Base-by-base conservation (phyloP, 352 stramenopile species). In the Pythium insidiosum region DNA sequence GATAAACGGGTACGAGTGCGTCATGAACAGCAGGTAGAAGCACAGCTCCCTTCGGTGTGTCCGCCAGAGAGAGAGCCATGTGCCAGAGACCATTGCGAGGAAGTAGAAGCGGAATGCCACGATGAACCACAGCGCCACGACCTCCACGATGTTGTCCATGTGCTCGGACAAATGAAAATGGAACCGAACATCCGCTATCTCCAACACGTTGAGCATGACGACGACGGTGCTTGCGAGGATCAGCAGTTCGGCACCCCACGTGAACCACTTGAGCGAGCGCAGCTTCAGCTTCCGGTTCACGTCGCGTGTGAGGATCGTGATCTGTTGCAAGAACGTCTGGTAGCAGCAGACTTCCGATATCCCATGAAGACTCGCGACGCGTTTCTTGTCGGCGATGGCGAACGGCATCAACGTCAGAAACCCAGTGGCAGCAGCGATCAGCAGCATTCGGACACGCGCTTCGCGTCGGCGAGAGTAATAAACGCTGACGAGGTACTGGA, bases 301-400 rank as follows among this genome's bases (percentile, higher is more conserved):
- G 33, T 65, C 56, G 5, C 47, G 45, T 4, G 34, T 48, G n/a
- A 65, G 26, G 15, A 65, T 47, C 7, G 34, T 54, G 34, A 61
- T 54, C 42, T 65, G 56, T 3, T 57, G 22, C 18, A 61, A 35
- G 23, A 65, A 61, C n/a, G 50, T 60, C 22, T 57, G 47, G 19
- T 51, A 31, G 9, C 45, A 57, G 16, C 41, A 56, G 5, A 41
- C 36, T 25, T 64, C 56, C 2, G 44, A 60, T 22, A 64, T 47
- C 21, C 44, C 44, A 21, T 56, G 44, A n/a, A 70, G 42, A 22
- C 61, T 24, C 28, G 38, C 29, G 12, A 64, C 44, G 15, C 67
- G 38, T 10, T 45, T 37, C 0, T 47, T 28, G 39, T 61, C 39
- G 12, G 61, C 50, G 23, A 58, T 43, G 4, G 51, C 43, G 31